A percentile compares a stretch with the other conserved stretches of the same genome.
phyloP scores from a whole-genome alignment of 768 basidiomycete genomes.

The Hygrocybe punicea region DNA sequence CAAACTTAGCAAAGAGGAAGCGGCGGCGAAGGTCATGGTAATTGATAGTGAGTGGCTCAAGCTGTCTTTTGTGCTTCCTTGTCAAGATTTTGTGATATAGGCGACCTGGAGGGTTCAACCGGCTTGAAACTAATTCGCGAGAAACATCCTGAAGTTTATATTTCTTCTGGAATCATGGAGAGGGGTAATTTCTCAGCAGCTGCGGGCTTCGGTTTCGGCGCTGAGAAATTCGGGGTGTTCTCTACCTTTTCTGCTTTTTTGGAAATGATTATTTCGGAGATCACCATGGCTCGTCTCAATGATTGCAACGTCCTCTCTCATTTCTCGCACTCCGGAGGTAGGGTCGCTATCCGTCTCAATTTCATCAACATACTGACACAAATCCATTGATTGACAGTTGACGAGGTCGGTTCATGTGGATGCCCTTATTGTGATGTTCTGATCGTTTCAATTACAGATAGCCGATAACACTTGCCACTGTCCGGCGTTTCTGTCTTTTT shows the following conservation, averaged over 20 bases:
- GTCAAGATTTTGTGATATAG: conserved; percentile 31
- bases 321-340: conserved; percentile 86
- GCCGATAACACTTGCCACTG: conserved; percentile 51
- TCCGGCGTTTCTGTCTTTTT: conserved; percentile 17
- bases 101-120: conserved; percentile 85
- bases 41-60: conserved; percentile 64
- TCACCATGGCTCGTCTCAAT: conserved; percentile 92
- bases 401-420: conserved; percentile 44
- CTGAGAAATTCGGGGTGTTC: conserved; percentile 82
- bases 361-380: conserved; percentile 2
- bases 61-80: not conserved
- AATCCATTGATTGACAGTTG: conserved; percentile 45
- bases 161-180: conserved; percentile 86
- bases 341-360: conserved; percentile 17
- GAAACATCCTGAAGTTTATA: conserved; percentile 85
- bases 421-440: not conserved
- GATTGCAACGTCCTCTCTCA: conserved; percentile 84
- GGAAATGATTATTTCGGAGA: conserved; percentile 85
- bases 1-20: conserved; percentile 69
- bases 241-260: conserved; percentile 90
- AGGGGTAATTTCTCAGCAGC: conserved; percentile 81
- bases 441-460: conserved; percentile 23
- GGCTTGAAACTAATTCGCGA: conserved; percentile 85
- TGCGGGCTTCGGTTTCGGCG: conserved; percentile 81
- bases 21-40: conserved; percentile 76